Base-by-base conservation (phyloP, 2,329 filamentous ascomycete species). In the Atkinsonella hypoxylon region DNA sequence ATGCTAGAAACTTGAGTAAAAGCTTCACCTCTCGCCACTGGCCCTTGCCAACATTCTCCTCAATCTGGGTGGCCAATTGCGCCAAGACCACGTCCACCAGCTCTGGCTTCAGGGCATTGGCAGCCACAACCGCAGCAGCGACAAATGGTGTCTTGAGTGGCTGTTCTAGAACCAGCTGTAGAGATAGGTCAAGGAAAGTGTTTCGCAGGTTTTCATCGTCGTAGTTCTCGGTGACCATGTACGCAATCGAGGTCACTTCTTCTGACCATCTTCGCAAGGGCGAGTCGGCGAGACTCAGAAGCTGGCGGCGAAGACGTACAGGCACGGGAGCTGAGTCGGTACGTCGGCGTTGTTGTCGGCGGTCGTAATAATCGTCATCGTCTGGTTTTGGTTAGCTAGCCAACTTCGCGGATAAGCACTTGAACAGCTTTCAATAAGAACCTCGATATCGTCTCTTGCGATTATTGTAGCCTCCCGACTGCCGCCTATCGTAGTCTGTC, bases 81-180 rank as follows among this genome's bases (percentile, higher is more conserved):
- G 70, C 74, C 57, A 97, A 73, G 18, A 95, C 73, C 56, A 89
- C 80, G 38, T 76, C 75, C 32, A 85, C 79, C 36, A 95, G 75
- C 57, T 93, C 86, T 4, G 85, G 75, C 62, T 88, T 89, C 59
- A 86, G 70, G 26, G 80, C 78, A 70, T 97, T 96, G 57, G 83
- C 78, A 51, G 89, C 78, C 52, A 95, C 76, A 42, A 94, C 78
- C 13, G 91, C 83, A 18, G 87, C 88, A 10, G 90, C 89, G 38
- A 95, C 78, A 64, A 96, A 97, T 0, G 93, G 91, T n/a, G 89
- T 94, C 74, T 97, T 97, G 67, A 98, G 84, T 1, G 93, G 93
- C 70, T 98, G 93, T 70, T 98, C 93, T 36, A 88, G 66, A 42
- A 86, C 77, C 57, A 97, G 75, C 67, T 91, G 87, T 52, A 90